Percentiles rank a stretch among this genome's conserved stretches.
phyloP scores from a whole-genome alignment of 192 early-diverging fungal species.

The Chytriomyces sp. region DNA sequence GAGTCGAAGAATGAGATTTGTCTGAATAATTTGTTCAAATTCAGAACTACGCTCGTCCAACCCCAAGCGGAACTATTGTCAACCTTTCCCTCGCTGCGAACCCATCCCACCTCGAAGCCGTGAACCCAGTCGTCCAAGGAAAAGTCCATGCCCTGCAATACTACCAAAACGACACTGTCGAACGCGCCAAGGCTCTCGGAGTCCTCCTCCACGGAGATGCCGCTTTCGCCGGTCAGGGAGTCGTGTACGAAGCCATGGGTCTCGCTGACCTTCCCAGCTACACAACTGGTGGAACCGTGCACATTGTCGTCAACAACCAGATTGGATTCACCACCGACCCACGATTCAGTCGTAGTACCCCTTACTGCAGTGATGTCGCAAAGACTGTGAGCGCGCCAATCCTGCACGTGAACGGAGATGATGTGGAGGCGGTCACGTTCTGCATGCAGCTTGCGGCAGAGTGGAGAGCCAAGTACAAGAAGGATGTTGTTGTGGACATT shows the following conservation, averaged over 20 bases:
- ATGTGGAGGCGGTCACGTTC: constrained; percentile 95
- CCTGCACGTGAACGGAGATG: constrained; percentile 98
- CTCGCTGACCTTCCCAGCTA: constrained; percentile 94
- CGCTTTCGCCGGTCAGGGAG: constrained; percentile 96
- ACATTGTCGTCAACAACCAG: constrained; percentile 99
- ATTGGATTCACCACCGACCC: constrained; percentile 99
- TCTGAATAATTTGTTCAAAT: neutral
- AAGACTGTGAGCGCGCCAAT: constrained; percentile 97
- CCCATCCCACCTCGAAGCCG: constrained; percentile 98
- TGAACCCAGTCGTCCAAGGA: constrained; percentile 96
- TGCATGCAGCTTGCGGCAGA: constrained; percentile 93
- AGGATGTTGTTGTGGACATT: constrained; percentile 95
- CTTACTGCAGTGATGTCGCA: constrained; percentile 96
- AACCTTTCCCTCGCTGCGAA: constrained; percentile 97
- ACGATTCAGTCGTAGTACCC: constrained; percentile 89
- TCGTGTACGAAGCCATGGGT: constrained; percentile 97
- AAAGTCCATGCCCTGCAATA: constrained; percentile 96
- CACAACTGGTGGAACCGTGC: constrained; percentile 95
- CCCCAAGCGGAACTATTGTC: constrained; percentile 95
- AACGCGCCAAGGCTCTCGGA: constrained; percentile 83
- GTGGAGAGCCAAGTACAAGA: constrained; percentile 95
- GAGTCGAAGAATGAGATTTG: neutral
- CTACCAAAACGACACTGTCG: constrained; percentile 86
- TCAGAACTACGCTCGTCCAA: constrained; percentile 95
- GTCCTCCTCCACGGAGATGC: constrained; percentile 98